A percentile compares a stretch with the other conserved stretches of the same genome.
Conservation (phyloP, 148 eudicot genomes). For the Amaranthus hypochondriacus region DNA sequence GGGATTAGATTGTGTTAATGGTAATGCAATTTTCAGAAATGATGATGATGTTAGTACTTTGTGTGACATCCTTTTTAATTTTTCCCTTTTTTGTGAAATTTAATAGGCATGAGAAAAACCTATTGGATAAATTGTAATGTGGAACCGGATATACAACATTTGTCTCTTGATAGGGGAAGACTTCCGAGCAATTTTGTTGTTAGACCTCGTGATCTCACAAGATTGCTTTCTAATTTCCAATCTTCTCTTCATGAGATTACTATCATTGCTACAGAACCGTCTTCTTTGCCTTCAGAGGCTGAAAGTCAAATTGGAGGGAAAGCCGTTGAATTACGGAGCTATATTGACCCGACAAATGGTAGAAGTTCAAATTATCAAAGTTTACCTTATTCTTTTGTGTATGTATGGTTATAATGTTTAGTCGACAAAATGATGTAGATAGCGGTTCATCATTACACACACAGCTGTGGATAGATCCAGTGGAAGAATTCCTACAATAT, state of each 20-base stretch:
- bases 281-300: constrained; percentile 61
- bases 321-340: constrained; percentile 97
- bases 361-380: constrained; percentile 2
- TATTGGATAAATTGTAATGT: constrained; percentile 92
- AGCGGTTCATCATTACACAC: constrained; percentile 86
- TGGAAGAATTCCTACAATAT: constrained; percentile 91
- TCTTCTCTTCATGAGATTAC: constrained; percentile 98
- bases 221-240: constrained; percentile 89
- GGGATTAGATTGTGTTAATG: constrained; percentile 74
- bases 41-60: neutral
- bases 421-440: constrained; percentile 46
- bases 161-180: constrained; percentile 75
- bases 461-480: constrained; percentile 97
- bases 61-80: neutral
- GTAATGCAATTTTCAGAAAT: constrained; percentile 25
- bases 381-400: neutral
- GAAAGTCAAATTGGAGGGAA: constrained; percentile 90
- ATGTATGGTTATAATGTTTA: constrained; percentile 9
- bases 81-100: constrained; percentile 3
- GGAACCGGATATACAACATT: constrained; percentile 84
- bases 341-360: constrained; percentile 97
- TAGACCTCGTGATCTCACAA: constrained; percentile 91
- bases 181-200: constrained; percentile 82
- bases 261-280: constrained; percentile 75
- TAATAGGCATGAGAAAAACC: constrained; percentile 73